Evolutionary conservation across 1,284 basidiomycete genomes (phyloP), one percentile per base, ranked within the genome.

Genomic region (Vanrija sp.): DNA sequence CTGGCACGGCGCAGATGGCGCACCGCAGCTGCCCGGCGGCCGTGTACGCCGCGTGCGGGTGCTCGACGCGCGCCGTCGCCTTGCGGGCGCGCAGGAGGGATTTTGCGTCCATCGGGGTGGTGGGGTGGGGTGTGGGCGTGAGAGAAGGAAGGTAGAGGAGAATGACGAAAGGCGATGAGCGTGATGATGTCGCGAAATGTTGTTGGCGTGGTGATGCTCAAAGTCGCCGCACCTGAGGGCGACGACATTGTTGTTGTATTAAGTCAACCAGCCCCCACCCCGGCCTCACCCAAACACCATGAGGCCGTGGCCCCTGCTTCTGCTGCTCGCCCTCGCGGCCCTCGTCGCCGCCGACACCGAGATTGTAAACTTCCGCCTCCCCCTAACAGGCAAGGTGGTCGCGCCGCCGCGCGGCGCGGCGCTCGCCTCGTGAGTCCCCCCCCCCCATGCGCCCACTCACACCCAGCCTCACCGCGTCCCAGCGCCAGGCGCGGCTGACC

Each of bases 31-130:
- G 62, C 2, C 75, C 75, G 0, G 64, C 38, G 19, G 67, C 61
- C 12, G 47, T 65, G 51, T 75, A 75, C 27, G 58, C 48, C 16
- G 74, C 71, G 50, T 75, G 71, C 10, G 68, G 72, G 56, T 73
- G 72, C 24, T 69, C 64, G 37, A 73, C 66, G 37, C 57, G 54
- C n/a, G 68, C 64, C 37, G 67, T 59, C 8, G 74, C 73, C 60
- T 76, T 77, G 50, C 75, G 69, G 27, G 75, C 75, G 45, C 75
- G 58, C 14, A 77, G 60, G 8, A 77, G 66, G 16, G 75, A 69
- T 59, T 66, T 62, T 1, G 75, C 75, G 68, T 77, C 75, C 68
- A 74, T 72, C 23, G 38, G 53, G 45, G 19, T 14, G 41, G n/a
- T 45, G 18, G 47, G 15, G 41, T 39, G n/a, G 14, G 18, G 24